Base-by-base conservation (phyloP, 2,329 filamentous ascomycete species). In the Sarocladiaceae sp. region DNA sequence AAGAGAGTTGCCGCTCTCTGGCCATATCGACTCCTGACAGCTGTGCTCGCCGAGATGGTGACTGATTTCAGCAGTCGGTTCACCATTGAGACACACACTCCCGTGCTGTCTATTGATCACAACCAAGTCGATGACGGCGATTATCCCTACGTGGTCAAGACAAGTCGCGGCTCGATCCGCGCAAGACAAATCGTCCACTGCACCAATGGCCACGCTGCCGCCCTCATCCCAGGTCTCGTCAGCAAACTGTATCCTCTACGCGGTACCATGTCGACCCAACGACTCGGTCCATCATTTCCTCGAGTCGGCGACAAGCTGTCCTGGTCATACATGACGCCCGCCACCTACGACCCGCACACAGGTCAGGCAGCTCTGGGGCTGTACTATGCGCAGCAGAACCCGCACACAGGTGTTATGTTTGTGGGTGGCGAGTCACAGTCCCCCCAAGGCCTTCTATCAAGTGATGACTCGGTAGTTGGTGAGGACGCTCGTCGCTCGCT, bases 131-230 rank as follows among this genome's bases (percentile, higher is more conserved):
- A 25, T 33, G 1, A 25, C 49, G 11, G 8, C 55, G 10, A 10
- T 51, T 53, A 62, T 12, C 71, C 64, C 2, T 78, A 75, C 56
- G 56, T 62, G 1, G 52, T 82, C 1, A 54, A 61, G 2, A 83
- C 80, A 0, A 54, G 59, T 0, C 65, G 76, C 3, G 79, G 78
- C 0, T 55, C 36, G 0, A 69, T 82, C 13, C 60, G 58, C 1
- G 70, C 76, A 13, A 66, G 65, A 2, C 71, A 78, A 47, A 64
- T 84, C 5, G 68, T 84, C 2, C 78, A 84, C 55, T 76, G 77
- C 31, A 83, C 78, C 1, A 83, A 84, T 54, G 77, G 67, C 2
- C 74, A 76, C 56, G 68, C 75, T 0, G 63, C 71, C 0, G 73
- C 80, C 48, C 68, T 82, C 2, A 60, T 83, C 2, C 76, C 78